phyloP scores from a whole-genome alignment of 148 eudicot genomes.

The Amaranthus hypochondriacus region DNA sequence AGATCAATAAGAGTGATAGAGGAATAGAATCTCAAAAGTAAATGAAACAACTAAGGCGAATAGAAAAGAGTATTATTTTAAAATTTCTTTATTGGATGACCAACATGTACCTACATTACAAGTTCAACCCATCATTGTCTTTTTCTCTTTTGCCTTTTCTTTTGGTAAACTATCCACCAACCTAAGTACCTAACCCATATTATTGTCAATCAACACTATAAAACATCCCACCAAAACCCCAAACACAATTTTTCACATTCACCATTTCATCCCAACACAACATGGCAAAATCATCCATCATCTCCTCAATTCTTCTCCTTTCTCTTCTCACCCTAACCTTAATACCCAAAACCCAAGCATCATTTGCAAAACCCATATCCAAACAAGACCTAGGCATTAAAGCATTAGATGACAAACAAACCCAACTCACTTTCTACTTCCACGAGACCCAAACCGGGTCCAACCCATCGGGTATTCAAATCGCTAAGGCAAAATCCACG shows the following conservation, averaged over 20 bases:
- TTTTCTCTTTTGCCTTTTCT: neutral
- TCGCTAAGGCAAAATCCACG: conserved; percentile 27
- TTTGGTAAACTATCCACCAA: conserved; percentile 14
- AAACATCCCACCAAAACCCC: neutral
- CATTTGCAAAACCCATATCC: conserved; percentile 11
- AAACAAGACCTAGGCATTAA: conserved; percentile 23
- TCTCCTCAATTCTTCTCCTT: conserved; percentile 7
- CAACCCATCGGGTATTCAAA: conserved; percentile 18
- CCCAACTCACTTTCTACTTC: conserved; percentile 26
- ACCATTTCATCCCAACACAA: neutral
- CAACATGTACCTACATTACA: no score
- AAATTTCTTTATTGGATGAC: no score
- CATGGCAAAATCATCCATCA: conserved; percentile 12
- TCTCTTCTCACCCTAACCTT: conserved; percentile 3
- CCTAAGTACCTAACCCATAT: neutral
- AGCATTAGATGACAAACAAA: conserved; percentile 11
- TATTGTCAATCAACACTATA: conserved; percentile 8
- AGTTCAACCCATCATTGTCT: neutral
- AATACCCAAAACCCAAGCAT: conserved; percentile 12
- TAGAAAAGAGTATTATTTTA: no score
- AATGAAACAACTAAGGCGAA: no score
- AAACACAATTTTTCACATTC: neutral
- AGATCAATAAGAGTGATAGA: no score
- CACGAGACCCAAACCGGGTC: conserved; percentile 31
- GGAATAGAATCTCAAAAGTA: no score